phyloP scores from a whole-genome alignment of 129 eudicot species.

The Calendula officinalis region DNA sequence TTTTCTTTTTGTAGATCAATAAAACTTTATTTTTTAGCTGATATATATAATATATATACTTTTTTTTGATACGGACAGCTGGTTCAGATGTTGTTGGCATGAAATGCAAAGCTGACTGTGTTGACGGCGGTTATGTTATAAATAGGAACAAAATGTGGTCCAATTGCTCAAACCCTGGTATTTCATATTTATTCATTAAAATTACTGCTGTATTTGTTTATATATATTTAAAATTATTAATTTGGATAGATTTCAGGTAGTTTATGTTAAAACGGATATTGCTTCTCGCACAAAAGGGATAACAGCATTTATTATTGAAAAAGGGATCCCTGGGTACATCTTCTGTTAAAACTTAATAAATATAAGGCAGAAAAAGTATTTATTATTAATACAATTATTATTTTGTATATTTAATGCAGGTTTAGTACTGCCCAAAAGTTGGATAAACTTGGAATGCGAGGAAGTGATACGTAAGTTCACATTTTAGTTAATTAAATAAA shows the following conservation, averaged over 20 bases:
- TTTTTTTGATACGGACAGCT: conserved; percentile 45
- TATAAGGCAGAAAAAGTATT: neutral
- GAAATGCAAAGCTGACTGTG: conserved; percentile 90
- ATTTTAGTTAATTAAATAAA: conserved; percentile 3
- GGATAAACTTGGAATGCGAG: conserved; percentile 98
- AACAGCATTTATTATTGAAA: conserved; percentile 92
- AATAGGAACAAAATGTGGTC: conserved; percentile 99
- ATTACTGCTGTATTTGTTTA: neutral
- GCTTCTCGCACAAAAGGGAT: conserved; percentile 86
- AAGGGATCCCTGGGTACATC: conserved; percentile 91
- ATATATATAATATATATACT: neutral
- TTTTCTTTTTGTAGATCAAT: neutral
- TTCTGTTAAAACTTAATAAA: conserved; percentile 15
- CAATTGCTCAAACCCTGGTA: conserved; percentile 93
- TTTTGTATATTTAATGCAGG: conserved; percentile 40
- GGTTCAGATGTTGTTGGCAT: conserved; percentile 98
- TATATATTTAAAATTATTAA: neutral
- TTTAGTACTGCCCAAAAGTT: conserved; percentile 91
- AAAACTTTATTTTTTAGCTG: neutral
- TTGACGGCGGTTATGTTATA: conserved; percentile 80
- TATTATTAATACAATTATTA: neutral
- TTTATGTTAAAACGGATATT: conserved; percentile 84
- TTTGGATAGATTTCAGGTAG: conserved; percentile 45
- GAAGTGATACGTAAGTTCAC: conserved; percentile 83
- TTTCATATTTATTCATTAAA: conserved; percentile 11